Conservation (phyloP, 306 rosid genomes). For the Alnus rubra region DNA sequence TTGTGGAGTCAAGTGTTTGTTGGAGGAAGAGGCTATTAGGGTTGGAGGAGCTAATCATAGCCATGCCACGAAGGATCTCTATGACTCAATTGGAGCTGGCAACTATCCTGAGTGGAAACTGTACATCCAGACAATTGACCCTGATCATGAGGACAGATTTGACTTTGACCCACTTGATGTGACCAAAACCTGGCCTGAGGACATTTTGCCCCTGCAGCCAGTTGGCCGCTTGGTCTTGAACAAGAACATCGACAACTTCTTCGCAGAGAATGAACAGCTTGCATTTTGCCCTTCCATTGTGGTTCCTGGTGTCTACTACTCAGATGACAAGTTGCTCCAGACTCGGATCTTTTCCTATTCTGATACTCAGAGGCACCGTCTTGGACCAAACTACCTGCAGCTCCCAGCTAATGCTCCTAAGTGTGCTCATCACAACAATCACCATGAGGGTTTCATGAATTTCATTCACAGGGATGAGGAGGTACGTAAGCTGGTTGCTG, state of each 20-base stretch:
- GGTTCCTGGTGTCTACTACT: slow-evolving; percentile 84
- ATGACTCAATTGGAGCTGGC: slow-evolving; percentile 94
- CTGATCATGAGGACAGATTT: slow-evolving; percentile 77
- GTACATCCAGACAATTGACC: slow-evolving; percentile 84
- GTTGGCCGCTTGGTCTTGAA: slow-evolving; percentile 94
- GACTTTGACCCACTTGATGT: slow-evolving; percentile 97
- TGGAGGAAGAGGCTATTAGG: slow-evolving; percentile 81
- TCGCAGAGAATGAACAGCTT: slow-evolving; percentile 95
- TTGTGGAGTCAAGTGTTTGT: slow-evolving; percentile 74
- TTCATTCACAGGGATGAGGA: slow-evolving; percentile 95
- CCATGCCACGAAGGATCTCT: slow-evolving; percentile 92
- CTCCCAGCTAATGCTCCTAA: slow-evolving; percentile 94
- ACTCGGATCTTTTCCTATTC: slow-evolving; percentile 82
- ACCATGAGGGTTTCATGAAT: slow-evolving; percentile 92
- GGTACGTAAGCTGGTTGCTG: slow-evolving; percentile 38
- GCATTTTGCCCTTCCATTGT: slow-evolving; percentile 84
- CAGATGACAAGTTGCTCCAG: slow-evolving; percentile 93
- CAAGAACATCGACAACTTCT: slow-evolving; percentile 89
- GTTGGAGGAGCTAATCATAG: slow-evolving; percentile 97
- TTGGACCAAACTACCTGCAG: slow-evolving; percentile 94
- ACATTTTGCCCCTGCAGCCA: slow-evolving; percentile 89
- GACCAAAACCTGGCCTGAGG: slow-evolving; percentile 98
- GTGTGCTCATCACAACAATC: slow-evolving; percentile 90
- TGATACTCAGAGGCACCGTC: slow-evolving; percentile 95
- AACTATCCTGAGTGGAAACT: slow-evolving; percentile 98